A percentile compares a stretch with the other conserved stretches of the same genome.
Conservation (phyloP, 2,329 filamentous ascomycete species). For the Epichloe glyceriae region DNA sequence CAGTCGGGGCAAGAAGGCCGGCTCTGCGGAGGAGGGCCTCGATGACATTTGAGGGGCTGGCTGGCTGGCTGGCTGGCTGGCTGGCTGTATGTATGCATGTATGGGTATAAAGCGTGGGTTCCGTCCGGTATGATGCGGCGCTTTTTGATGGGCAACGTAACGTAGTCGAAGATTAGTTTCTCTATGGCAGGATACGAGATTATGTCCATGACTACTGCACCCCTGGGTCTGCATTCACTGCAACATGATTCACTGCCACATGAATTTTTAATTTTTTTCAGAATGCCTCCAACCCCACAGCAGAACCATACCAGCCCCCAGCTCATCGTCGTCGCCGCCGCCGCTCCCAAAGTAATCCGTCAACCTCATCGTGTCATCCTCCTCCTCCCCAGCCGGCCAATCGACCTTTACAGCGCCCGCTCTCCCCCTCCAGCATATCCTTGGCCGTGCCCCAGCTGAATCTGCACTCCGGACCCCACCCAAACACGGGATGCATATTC, state of each 20-base stretch:
- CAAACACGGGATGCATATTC: constrained; percentile 88
- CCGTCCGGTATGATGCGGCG: background rate
- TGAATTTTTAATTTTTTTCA: constrained; percentile 20
- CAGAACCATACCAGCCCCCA: constrained; percentile 74
- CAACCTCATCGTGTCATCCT: constrained; percentile 56
- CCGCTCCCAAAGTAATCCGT: constrained; percentile 58
- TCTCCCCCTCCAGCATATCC: constrained; percentile 75
- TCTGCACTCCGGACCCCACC: constrained; percentile 84
- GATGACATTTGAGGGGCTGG: constrained; percentile 39
- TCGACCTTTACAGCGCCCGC: constrained; percentile 58
- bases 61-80: background rate
- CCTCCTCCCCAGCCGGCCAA: constrained; percentile 67
- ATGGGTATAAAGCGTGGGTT: background rate
- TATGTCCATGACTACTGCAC: constrained; percentile 4
- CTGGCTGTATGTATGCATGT: background rate
- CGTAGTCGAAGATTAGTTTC: background rate
- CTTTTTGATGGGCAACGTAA: constrained; percentile 5
- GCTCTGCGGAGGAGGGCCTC: constrained; percentile 35
- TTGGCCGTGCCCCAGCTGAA: constrained; percentile 96
- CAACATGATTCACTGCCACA: background rate
- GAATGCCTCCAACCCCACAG: constrained; percentile 58
- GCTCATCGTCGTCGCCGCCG: constrained; percentile 40
- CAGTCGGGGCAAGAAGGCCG: constrained; percentile 40
- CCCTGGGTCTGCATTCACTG: no score
- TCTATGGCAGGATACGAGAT: constrained; percentile 9